Percentiles rank a stretch among this genome's conserved stretches.
These are phyloP conservation scores for Vinca minor DNA, from an alignment of 257 asterid genomes.

Conservation along the genomic window DNA sequence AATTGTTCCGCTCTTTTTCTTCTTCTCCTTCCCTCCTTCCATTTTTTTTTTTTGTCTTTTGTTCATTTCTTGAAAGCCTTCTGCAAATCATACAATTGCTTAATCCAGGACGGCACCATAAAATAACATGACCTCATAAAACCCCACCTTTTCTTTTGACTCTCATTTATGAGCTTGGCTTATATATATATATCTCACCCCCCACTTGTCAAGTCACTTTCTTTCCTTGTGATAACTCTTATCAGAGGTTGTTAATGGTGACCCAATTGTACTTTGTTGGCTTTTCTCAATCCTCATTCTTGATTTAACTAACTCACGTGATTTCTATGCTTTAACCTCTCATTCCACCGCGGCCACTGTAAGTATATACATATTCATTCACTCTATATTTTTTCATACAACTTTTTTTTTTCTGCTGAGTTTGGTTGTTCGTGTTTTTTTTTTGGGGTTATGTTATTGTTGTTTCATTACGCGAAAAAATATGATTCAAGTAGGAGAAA, in stretches of 20 bases:
- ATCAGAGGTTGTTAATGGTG: conserved; percentile 27
- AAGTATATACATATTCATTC: too few species aligned
- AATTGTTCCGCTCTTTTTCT: conserved; percentile 8
- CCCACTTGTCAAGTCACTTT: conserved; percentile 18
- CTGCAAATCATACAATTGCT: conserved; percentile 3
- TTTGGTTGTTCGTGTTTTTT: too few species aligned
- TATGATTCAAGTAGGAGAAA: conserved; percentile 41
- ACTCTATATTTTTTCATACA: too few species aligned
- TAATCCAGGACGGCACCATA: neutral
- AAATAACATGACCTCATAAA: conserved; percentile 10
- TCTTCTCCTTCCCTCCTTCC: conserved; percentile 30
- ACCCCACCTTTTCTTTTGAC: neutral
- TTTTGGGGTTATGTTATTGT: neutral
- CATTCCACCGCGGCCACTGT: conserved; percentile 16
- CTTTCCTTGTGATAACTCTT: conserved; percentile 25
- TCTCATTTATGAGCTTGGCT: too few species aligned
- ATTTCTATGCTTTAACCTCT: conserved; percentile 23
- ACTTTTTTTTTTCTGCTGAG: too few species aligned
- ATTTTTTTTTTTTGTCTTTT: conserved; percentile 38
- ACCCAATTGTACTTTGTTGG: too few species aligned
- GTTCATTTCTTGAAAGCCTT: conserved; percentile 32
- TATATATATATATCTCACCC: too few species aligned
- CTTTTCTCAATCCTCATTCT: conserved; percentile 4
- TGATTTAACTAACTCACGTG: conserved; percentile 65
- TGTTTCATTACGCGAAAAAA: neutral